phyloP scores from a whole-genome alignment of 1,284 basidiomycete genomes.

The Ceratobasidium sp. region DNA sequence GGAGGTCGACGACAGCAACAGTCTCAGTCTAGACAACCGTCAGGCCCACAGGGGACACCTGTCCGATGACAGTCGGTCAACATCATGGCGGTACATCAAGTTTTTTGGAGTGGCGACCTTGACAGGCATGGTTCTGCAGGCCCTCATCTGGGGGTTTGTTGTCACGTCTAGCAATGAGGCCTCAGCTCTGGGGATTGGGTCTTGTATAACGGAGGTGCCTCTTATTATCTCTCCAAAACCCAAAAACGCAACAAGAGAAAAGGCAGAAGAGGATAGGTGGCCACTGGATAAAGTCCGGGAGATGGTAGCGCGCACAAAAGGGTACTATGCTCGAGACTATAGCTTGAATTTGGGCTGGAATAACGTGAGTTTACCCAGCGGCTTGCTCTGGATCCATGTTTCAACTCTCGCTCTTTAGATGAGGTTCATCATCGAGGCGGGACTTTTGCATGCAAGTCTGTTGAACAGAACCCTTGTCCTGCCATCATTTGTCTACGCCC shows the following conservation, averaged over 20 bases:
- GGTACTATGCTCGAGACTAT: constrained; percentile 45
- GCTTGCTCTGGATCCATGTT: background rate
- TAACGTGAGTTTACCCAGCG: constrained; percentile 36
- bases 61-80: background rate
- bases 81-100: background rate
- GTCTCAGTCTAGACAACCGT: constrained; percentile 39
- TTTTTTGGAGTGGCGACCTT: constrained; percentile 8
- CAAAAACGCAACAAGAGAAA: background rate
- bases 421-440: constrained; percentile 49
- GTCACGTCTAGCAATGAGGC: background rate
- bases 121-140: constrained; percentile 20
- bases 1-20: constrained; percentile 52
- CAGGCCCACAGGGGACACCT: background rate
- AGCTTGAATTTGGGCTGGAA: constrained; percentile 46
- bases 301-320: constrained; percentile 34
- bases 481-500: constrained; percentile 49
- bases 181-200: background rate
- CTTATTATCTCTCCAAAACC: background rate
- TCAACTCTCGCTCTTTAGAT: constrained; percentile 38
- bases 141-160: background rate
- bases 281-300: constrained; percentile 18
- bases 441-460: constrained; percentile 46
- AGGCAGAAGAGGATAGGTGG: constrained; percentile 28
- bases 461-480: constrained; percentile 49
- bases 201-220: background rate